phyloP scores from a whole-genome alignment of 768 basidiomycete species.

The Pisolithus orientalis region DNA sequence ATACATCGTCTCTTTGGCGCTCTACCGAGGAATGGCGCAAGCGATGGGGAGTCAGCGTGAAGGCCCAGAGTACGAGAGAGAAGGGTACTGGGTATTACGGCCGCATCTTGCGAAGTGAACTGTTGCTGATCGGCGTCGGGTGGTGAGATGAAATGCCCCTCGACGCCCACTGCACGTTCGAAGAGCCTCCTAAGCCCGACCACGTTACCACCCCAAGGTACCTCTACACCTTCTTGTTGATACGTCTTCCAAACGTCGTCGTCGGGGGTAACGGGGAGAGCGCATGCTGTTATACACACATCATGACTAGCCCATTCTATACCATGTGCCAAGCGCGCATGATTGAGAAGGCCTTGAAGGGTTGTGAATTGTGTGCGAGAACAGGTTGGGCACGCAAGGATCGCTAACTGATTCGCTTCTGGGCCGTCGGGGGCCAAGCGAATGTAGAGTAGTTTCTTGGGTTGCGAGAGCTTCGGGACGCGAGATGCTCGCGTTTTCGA shows the following conservation, averaged over 20 bases:
- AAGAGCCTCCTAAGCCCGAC: conserved; percentile 43
- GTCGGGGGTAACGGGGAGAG: conserved; percentile 29
- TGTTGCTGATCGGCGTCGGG: conserved; percentile 1
- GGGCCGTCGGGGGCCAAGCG: conserved; percentile 23
- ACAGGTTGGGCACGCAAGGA: conserved; percentile 40
- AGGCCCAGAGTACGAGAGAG: conserved; percentile 43
- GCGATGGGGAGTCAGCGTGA: conserved; percentile 45
- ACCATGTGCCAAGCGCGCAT: conserved; percentile 43
- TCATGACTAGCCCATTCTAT: conserved; percentile 47
- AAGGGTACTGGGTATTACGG: conserved; percentile 28
- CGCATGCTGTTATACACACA: conserved; percentile 42
- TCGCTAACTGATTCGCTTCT: conserved; percentile 23
- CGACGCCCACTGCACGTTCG: conserved; percentile 43
- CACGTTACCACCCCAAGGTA: conserved; percentile 29
- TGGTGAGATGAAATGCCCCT: conserved; percentile 12
- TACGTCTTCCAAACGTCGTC: conserved; percentile 28
- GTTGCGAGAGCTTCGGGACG: conserved; percentile 21
- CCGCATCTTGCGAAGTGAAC: conserved; percentile 1
- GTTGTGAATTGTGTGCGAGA: conserved; percentile 42
- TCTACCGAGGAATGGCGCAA: conserved; percentile 46
- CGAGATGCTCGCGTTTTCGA: conserved; percentile 23
- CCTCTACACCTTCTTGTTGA: conserved; percentile 35
- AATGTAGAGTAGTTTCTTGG: conserved; percentile 36
- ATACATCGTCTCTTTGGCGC: conserved; percentile 37
- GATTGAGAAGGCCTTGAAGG: conserved; percentile 47